Percentiles rank a stretch among this genome's conserved stretches.
These are phyloP conservation scores for Endoconidiophora polonica DNA, from an alignment of 2,329 filamentous ascomycete species.

Conservation along the genomic window DNA sequence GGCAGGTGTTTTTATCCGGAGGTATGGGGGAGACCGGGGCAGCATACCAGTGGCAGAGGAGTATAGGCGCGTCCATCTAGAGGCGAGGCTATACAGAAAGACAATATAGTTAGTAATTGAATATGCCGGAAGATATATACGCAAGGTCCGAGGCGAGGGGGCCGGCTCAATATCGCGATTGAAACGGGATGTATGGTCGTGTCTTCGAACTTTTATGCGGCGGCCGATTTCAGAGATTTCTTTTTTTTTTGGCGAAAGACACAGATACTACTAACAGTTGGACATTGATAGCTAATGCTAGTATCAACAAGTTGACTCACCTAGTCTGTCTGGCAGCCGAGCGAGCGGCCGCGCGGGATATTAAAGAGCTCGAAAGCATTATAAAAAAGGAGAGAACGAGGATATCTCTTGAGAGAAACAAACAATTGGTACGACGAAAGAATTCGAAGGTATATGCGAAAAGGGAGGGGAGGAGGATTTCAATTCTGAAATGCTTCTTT, in stretches of 20 bases:
- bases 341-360: conserved; percentile 39
- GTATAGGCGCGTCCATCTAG: conserved; percentile 41
- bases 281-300: background rate
- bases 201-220: background rate
- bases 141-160: background rate
- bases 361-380: conserved; percentile 46
- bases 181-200: too few relatives aligned
- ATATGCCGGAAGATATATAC: background rate
- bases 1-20: background rate
- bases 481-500: background rate
- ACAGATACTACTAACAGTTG: background rate
- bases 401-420: conserved; percentile 7
- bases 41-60: conserved; percentile 40
- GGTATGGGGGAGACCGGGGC: background rate
- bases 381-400: conserved; percentile 18
- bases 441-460: conserved; percentile 1
- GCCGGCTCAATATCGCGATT: too few relatives aligned
- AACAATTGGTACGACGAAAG: conserved; percentile 2
- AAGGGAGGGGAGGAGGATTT: conserved; percentile 3
- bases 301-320: conserved; percentile 16
- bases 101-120: conserved; percentile 3
- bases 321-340: conserved; percentile 38
- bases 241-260: background rate
- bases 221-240: background rate
- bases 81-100: conserved; percentile 13